phyloP scores from a whole-genome alignment of 345 rosid species.

The Boechera divaricarpa region DNA sequence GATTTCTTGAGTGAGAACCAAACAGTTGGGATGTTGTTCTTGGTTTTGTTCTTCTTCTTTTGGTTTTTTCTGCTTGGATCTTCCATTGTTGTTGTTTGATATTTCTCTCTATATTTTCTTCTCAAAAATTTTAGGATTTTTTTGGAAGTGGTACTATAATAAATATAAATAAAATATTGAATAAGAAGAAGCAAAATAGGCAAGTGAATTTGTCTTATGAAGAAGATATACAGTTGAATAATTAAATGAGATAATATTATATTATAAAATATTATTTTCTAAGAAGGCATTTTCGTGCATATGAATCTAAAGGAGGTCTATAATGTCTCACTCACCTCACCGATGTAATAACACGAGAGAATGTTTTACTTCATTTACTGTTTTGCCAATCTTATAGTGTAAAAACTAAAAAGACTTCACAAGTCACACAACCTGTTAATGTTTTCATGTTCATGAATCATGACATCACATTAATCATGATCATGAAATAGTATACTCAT shows the following conservation, averaged over 20 bases:
- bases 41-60: slow-evolving; percentile 32
- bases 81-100: slow-evolving; percentile 38
- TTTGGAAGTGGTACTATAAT: slow-evolving; percentile 14
- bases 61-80: slow-evolving; percentile 41
- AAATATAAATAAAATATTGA: background rate
- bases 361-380: slow-evolving; percentile 35
- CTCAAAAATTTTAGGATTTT: slow-evolving; percentile 17
- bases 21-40: slow-evolving; percentile 67
- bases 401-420: slow-evolving; percentile 16
- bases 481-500: background rate
- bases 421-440: background rate
- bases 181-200: slow-evolving; percentile 13
- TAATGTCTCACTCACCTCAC: slow-evolving; percentile 23
- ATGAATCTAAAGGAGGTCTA: slow-evolving; percentile 36
- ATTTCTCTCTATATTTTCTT: slow-evolving; percentile 21
- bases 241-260: slow-evolving; percentile 9
- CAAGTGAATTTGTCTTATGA: slow-evolving; percentile 15
- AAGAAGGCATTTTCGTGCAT: slow-evolving; percentile 30
- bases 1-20: slow-evolving; percentile 74
- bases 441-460: background rate
- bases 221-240: background rate
- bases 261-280: background rate
- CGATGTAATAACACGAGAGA: slow-evolving; percentile 43
- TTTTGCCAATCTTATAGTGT: slow-evolving; percentile 9
- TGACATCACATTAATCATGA: background rate